These are phyloP conservation scores for Trichoderma sp. DNA, from an alignment of 2,329 filamentous ascomycete species.

Conservation along the genomic window DNA sequence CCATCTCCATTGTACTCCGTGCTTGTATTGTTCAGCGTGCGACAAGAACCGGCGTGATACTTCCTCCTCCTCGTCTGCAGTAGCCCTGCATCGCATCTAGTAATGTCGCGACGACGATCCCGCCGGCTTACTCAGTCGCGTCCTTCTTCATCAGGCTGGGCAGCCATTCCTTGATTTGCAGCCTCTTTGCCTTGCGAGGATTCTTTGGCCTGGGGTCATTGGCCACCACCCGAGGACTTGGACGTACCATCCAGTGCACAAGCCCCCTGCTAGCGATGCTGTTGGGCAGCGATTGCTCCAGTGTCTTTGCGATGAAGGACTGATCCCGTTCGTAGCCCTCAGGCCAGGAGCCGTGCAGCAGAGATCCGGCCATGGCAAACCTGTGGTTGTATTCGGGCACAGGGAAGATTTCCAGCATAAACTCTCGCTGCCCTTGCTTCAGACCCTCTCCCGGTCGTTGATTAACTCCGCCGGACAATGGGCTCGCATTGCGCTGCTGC, in stretches of 20 bases:
- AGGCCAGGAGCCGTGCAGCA: conserved; percentile 50
- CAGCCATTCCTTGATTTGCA: conserved; percentile 33
- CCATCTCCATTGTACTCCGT: conserved; percentile 7
- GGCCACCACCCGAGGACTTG: background rate
- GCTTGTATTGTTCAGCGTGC: conserved; percentile 9
- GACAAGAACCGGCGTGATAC: background rate
- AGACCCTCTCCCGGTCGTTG: conserved; percentile 29
- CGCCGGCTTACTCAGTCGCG: conserved; percentile 16
- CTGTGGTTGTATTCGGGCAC: conserved; percentile 46
- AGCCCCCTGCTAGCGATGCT: conserved; percentile 45
- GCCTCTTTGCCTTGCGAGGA: conserved; percentile 29
- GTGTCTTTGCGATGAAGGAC: conserved; percentile 43
- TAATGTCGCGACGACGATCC: background rate
- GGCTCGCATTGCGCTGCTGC: background rate
- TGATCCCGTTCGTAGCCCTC: conserved; percentile 36
- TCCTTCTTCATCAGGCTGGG: conserved; percentile 34
- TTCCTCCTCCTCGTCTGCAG: conserved; percentile 2
- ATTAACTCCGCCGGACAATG: conserved; percentile 29
- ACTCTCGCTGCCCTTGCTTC: conserved; percentile 39
- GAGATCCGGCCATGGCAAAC: conserved; percentile 41
- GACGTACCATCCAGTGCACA: conserved; percentile 47
- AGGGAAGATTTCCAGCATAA: conserved; percentile 48
- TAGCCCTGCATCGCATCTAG: background rate
- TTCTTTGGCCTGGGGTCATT: conserved; percentile 17
- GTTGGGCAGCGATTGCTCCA: conserved; percentile 46